Percentiles rank a stretch among this genome's conserved stretches.
Evolutionary conservation across 2,329 filamentous ascomycete species (phyloP).

Genomic region (Xylariales sp.): DNA sequence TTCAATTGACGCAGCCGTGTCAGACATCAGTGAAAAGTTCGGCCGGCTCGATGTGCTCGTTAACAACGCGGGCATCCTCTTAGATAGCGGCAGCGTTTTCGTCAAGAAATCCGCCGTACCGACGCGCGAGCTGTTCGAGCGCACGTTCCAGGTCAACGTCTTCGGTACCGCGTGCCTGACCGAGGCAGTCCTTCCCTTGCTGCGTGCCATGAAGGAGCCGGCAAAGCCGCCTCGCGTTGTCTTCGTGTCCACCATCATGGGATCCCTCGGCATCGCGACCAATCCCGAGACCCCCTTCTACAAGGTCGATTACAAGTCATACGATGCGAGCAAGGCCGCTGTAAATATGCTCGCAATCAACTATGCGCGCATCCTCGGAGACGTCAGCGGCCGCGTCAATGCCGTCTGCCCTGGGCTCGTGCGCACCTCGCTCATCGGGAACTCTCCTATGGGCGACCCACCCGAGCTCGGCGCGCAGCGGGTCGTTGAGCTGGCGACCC

Average conservation of each 20-base stretch:
- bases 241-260: slow-evolving; percentile 32
- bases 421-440: slow-evolving; percentile 21
- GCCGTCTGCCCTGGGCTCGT: slow-evolving; percentile 32
- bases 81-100: slow-evolving; percentile 16
- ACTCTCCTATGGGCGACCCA: slow-evolving; percentile 8
- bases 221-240: slow-evolving; percentile 22
- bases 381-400: slow-evolving; percentile 27
- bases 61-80: slow-evolving; percentile 29
- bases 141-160: slow-evolving; percentile 34
- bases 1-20: slow-evolving; percentile 21
- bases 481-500: slow-evolving; percentile 25
- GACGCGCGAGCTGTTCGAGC: slow-evolving; percentile 28
- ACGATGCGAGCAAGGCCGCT: slow-evolving; percentile 36
- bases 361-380: slow-evolving; percentile 25
- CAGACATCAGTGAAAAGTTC: slow-evolving; percentile 13
- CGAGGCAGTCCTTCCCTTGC: slow-evolving; percentile 22
- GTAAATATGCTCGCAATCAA: slow-evolving; percentile 34
- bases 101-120: slow-evolving; percentile 7
- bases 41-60: slow-evolving; percentile 30
- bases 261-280: slow-evolving; percentile 21
- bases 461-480: slow-evolving; percentile 23
- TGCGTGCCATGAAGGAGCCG: slow-evolving; percentile 20
- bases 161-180: slow-evolving; percentile 24
- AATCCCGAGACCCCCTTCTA: slow-evolving; percentile 23
- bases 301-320: slow-evolving; percentile 24